phyloP scores from a whole-genome alignment of 2,329 filamentous ascomycete species.

The Alternaria hordeiaustralica region DNA sequence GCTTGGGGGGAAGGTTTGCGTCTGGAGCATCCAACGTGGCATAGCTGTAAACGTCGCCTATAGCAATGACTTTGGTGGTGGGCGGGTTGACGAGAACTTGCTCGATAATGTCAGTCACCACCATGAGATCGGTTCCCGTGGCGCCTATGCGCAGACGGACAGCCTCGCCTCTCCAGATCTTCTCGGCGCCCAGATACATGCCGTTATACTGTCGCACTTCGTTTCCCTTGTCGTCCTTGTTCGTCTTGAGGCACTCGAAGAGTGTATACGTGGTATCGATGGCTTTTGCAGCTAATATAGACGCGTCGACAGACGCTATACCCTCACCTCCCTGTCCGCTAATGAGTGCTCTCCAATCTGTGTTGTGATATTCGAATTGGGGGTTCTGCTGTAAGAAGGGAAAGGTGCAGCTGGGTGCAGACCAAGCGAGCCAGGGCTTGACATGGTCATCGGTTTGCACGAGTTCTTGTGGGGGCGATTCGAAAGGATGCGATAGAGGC shows the following conservation, averaged over 20 bases:
- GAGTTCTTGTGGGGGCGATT: constrained; percentile 49
- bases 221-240: constrained; percentile 41
- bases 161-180: constrained; percentile 65
- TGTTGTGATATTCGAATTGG: constrained; percentile 54
- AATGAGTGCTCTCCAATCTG: constrained; percentile 58
- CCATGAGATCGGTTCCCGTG: constrained; percentile 56
- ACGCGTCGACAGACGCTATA: constrained; percentile 62
- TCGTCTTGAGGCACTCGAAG: constrained; percentile 55
- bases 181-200: constrained; percentile 65
- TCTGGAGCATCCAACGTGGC: constrained; percentile 41
- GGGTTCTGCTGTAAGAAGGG: constrained; percentile 50
- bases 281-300: constrained; percentile 63
- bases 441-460: constrained; percentile 54
- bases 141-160: constrained; percentile 58
- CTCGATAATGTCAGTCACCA: constrained; percentile 54
- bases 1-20: constrained; percentile 40
- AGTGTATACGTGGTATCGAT: constrained; percentile 63
- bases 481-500: constrained; percentile 56
- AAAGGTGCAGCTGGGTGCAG: constrained; percentile 59
- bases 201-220: constrained; percentile 59
- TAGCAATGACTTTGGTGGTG: constrained; percentile 47
- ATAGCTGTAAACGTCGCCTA: constrained; percentile 62
- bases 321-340: constrained; percentile 55
- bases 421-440: constrained; percentile 66
- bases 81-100: constrained; percentile 32